These are phyloP conservation scores for Kuraishia piskuri DNA, from an alignment of 805 yeast species.

Conservation along the genomic window DNA sequence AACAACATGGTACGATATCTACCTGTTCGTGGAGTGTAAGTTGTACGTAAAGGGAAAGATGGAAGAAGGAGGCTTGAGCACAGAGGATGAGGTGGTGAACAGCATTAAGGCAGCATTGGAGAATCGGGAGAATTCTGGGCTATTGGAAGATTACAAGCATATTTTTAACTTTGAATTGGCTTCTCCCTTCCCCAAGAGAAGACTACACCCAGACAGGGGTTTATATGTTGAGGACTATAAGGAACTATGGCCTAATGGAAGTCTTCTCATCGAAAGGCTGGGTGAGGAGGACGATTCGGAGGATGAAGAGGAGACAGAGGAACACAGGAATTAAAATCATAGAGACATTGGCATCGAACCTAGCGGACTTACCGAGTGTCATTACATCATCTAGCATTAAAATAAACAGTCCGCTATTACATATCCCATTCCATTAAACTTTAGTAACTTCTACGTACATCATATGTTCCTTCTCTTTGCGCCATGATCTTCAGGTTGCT, in stretches of 20 bases:
- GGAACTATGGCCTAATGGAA: conserved; percentile 30
- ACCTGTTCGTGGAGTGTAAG: conserved; percentile 38
- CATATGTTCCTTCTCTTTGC: not conserved
- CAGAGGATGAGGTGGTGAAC: conserved; percentile 7
- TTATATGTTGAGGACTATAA: conserved; percentile 14
- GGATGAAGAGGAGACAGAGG: conserved; percentile 9
- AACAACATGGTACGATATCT: conserved; percentile 36
- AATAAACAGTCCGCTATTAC: not conserved
- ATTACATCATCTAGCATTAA: not conserved
- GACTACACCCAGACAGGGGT: conserved; percentile 14
- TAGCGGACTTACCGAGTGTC: not conserved
- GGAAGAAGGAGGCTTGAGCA: not conserved
- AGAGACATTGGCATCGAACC: not conserved
- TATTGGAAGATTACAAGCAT: conserved; percentile 11
- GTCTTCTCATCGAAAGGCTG: conserved; percentile 20
- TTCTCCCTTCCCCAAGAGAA: conserved; percentile 26
- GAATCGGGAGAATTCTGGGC: conserved; percentile 2
- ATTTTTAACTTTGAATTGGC: conserved; percentile 23
- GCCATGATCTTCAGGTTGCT: not conserved
- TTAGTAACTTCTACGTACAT: not conserved
- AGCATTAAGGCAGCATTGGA: conserved; percentile 4
- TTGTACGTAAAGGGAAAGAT: conserved; percentile 12
- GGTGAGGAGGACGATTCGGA: conserved; percentile 12
- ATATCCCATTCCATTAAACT: not conserved
- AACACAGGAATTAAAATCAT: not conserved